Evolutionary conservation across 169 alveolate genomes (phyloP).

Genomic region (Blepharisma undulans): DNA sequence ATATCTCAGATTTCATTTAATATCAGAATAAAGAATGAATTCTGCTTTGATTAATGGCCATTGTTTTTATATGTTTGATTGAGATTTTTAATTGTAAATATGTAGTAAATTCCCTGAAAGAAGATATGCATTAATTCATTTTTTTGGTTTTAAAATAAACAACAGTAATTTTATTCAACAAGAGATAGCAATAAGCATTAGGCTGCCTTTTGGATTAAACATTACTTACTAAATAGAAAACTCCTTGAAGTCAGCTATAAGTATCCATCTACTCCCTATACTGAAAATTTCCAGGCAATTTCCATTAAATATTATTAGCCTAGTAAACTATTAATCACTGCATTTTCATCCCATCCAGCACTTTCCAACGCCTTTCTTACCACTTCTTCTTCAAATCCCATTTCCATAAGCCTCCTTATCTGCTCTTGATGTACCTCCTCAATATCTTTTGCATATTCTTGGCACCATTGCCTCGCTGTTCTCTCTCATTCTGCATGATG

Average conservation of each 20-base stretch:
- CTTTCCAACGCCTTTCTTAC: constrained; percentile 73
- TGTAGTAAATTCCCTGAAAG: too few species aligned
- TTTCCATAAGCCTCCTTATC: constrained; percentile 67
- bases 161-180: too few species aligned
- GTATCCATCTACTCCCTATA: neutral
- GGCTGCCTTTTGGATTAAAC: too few species aligned
- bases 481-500: constrained; percentile 61
- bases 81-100: too few species aligned
- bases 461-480: constrained; percentile 80
- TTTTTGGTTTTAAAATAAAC: too few species aligned
- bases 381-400: constrained; percentile 74
- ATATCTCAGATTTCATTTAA: neutral
- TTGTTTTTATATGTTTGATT: neutral
- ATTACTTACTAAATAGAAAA: too few species aligned
- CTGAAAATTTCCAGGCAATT: neutral
- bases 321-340: constrained; percentile 71
- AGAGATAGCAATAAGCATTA: too few species aligned
- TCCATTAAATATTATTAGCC: neutral
- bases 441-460: constrained; percentile 68
- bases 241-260: too few species aligned
- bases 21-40: neutral
- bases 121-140: neutral
- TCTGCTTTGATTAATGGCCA: neutral
- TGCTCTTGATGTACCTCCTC: constrained; percentile 62
- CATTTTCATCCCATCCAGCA: constrained; percentile 86